Evolutionary conservation across 2,329 filamentous ascomycete genomes (phyloP), one percentile per base, ranked within the genome.

Genomic region (Saccharata proteae): DNA sequence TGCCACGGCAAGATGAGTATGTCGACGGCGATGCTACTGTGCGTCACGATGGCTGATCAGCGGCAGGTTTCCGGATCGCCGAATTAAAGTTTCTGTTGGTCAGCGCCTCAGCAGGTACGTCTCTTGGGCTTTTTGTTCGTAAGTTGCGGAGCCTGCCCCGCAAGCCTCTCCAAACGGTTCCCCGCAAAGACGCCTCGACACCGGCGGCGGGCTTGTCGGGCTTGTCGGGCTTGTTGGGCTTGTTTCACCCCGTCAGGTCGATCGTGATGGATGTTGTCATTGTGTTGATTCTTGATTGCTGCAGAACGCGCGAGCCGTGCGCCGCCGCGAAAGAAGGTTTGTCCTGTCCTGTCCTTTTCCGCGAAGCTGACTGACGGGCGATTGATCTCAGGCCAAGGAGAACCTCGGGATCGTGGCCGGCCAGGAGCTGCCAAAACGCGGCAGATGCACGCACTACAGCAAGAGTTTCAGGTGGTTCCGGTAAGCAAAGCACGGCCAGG

Each of bases 71-170:
- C 57, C 77, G 75, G 50, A 71, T 90, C 27, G 78, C 79, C 15
- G 75, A 84, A 39, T 70, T 85, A 40, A 82, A 80, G 49, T 85
- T 92, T 55, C 65, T 88, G 18, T 66, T 74, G 41, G 74, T 86
- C 44, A 74, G 75, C 46, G 38, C 57, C 39, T 42, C 58, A 38
- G 46, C 58, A 48, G 54, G 58, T 60, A 47, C 30, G 45, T 43
- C 13, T 19, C 11, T 12, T 8, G 20, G 20, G 20, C n/a, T n/a
- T n/a, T n/a, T n/a, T n/a, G n/a, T n/a, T n/a, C n/a, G n/a, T n/a
- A n/a, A n/a, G n/a, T n/a, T n/a, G n/a, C n/a, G n/a, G n/a, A n/a
- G n/a, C n/a, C n/a, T n/a, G n/a, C n/a, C n/a, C n/a, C n/a, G n/a
- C n/a, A n/a, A n/a, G n/a, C n/a, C n/a, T n/a, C n/a, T n/a, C n/a